These are phyloP conservation scores for Lithospermum erythrorhizon DNA, from an alignment of 257 asterid species.

Conservation along the genomic window DNA sequence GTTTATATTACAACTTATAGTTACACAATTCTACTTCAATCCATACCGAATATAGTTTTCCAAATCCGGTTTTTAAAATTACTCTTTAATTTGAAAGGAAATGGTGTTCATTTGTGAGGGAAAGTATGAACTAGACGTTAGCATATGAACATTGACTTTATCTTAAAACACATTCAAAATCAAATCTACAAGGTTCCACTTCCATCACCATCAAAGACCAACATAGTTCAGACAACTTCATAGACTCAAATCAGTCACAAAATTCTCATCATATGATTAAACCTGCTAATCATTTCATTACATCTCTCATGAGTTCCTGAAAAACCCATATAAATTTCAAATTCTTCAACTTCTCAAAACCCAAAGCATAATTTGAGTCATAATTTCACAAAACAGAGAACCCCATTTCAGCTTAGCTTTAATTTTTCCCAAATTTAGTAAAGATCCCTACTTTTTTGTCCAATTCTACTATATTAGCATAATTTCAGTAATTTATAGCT, in stretches of 20 bases:
- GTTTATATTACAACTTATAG: too few relatives aligned
- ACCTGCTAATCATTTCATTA: neutral
- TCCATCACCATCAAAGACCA: neutral
- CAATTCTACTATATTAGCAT: neutral
- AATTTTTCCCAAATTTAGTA: neutral
- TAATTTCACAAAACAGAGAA: too few relatives aligned
- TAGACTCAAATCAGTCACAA: neutral
- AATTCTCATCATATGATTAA: neutral
- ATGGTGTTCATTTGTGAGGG: neutral
- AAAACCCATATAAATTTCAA: neutral
- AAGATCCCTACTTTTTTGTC: neutral
- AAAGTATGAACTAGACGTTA: neutral
- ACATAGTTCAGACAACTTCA: neutral
- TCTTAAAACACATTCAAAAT: neutral
- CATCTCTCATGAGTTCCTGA: neutral
- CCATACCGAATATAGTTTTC: too few relatives aligned
- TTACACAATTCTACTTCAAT: too few relatives aligned
- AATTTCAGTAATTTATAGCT: conserved; percentile 4
- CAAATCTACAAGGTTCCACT: neutral
- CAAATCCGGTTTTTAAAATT: too few relatives aligned
- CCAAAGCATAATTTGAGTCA: too few relatives aligned
- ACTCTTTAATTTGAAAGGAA: neutral
- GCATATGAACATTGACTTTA: neutral
- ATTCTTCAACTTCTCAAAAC: too few relatives aligned
- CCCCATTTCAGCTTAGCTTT: neutral